Evolutionary conservation across 2,329 filamentous ascomycete genomes (phyloP), one percentile per base, ranked within the genome.

Genomic region (Cercospora citrullina): DNA sequence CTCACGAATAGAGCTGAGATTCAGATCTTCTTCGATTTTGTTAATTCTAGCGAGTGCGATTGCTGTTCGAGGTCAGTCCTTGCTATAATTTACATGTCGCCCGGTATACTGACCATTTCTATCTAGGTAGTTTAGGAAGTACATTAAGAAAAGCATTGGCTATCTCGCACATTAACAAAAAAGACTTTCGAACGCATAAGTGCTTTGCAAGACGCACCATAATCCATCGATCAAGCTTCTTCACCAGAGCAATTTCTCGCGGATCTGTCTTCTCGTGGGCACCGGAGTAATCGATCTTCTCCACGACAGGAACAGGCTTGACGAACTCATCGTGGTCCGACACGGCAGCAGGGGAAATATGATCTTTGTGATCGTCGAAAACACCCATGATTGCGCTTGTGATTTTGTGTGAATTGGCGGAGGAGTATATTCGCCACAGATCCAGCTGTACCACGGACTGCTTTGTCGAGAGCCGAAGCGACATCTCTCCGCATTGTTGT

Each of bases 41-140:
- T 68, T 57, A n/a, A 76, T 63, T 18, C 73, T 67, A 8, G 75
- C 74, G 5, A 72, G 72, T 12, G 73, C 74, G 23, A 76, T 75
- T 31, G 73, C 53, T 68, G 67, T 72, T 71, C 60, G 10, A 60
- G 6, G 36, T 71, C 51, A 71, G 68, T 51, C 8, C 8, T 1
- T 5, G 10, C n/a, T 42, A 5, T 8, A n/a, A n/a, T 31, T 42
- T 5, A 30, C 8, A 12, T 9, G 31, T 16, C 12, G 16, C 14
- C 9, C 1, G 10, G 21, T 10, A 4, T 39, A 39, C 71, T 66
- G 71, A 67, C 53, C 69, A 30, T 66, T 66, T 53, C 70, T 33
- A 51, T 89, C 87, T 10, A 90, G 79, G 77, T 91, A 93, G 80
- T 93, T 92, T 80, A 91, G 84, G 76, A 92, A 91, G 75, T 92